Percentiles rank a stretch among this genome's conserved stretches.
These are phyloP conservation scores for Annona squamosa DNA, from an alignment of 164 flowering plant species.

Conservation along the genomic window DNA sequence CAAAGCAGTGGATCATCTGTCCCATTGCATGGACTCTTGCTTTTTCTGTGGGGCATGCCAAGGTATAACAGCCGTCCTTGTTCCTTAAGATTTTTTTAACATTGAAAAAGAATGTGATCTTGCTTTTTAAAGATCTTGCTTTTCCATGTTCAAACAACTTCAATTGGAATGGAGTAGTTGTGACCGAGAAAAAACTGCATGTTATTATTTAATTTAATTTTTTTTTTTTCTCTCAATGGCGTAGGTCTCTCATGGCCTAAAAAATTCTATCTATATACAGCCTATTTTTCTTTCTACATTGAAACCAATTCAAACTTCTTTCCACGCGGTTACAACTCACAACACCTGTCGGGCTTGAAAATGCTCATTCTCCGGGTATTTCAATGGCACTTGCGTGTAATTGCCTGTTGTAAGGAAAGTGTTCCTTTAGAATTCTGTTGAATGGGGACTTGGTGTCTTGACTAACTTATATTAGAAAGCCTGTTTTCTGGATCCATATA, in stretches of 20 bases:
- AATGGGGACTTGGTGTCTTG: too few species aligned
- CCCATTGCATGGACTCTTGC: not conserved
- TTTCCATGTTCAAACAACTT: not conserved
- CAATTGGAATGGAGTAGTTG: not conserved
- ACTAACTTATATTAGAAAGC: too few species aligned
- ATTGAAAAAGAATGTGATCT: not conserved
- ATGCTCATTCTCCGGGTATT: not conserved
- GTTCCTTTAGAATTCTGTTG: not conserved
- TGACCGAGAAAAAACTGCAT: not conserved
- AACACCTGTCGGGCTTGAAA: not conserved
- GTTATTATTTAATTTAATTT: too few species aligned
- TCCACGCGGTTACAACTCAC: not conserved
- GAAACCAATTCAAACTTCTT: not conserved
- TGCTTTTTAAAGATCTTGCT: not conserved
- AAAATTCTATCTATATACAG: not conserved
- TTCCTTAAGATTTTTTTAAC: not conserved
- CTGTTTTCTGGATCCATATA: too few species aligned
- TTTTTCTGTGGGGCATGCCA: not conserved
- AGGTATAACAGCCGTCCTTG: not conserved
- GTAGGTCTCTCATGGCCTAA: not conserved
- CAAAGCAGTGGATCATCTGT: not conserved
- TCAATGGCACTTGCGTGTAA: not conserved
- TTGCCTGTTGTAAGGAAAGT: not conserved
- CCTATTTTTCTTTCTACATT: not conserved
- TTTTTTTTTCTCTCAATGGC: not conserved